Conservation (phyloP, 352 stramenopile genomes). For the Phytophthora citricola region DNA sequence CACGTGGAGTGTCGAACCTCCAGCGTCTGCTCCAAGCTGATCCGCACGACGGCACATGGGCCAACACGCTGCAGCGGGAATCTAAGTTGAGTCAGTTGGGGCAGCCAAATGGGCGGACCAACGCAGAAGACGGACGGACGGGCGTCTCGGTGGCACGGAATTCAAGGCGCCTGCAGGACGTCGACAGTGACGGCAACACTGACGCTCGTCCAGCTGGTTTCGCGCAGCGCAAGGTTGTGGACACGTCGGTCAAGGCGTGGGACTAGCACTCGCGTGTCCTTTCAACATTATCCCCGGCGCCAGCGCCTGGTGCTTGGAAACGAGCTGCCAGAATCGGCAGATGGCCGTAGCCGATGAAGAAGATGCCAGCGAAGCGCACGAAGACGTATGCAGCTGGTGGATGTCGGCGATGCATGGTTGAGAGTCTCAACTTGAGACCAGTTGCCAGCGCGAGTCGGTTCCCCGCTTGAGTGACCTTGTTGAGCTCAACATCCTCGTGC, state of each 20-base stretch:
- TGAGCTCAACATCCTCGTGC: conserved; percentile 3
- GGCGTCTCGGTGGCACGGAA: not conserved
- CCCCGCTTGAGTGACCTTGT: conserved; percentile 5
- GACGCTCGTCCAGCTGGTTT: conserved; percentile 17
- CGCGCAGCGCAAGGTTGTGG: conserved; percentile 11
- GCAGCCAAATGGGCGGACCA: conserved; percentile 17
- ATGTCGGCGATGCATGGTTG: not conserved
- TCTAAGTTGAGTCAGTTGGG: conserved; percentile 6
- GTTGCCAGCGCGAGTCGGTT: not conserved
- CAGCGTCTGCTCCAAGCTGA: conserved; percentile 21
- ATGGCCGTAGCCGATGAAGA: conserved; percentile 8
- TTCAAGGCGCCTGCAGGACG: not conserved
- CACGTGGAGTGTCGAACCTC: conserved; percentile 5
- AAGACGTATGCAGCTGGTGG: conserved; percentile 16
- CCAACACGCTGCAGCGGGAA: not conserved
- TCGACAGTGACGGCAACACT: not conserved
- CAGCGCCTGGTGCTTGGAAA: conserved; percentile 2
- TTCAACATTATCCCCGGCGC: not conserved
- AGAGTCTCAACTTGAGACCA: not conserved
- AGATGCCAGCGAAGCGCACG: conserved; percentile 1
- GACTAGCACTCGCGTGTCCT: conserved; percentile 6
- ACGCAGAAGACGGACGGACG: conserved; percentile 3
- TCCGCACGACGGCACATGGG: conserved; percentile 17
- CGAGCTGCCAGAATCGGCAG: conserved; percentile 6
- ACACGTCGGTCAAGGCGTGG: conserved; percentile 14